Base-by-base conservation (phyloP, 108 stramenopile genomes). In the Conticribra guillardii region DNA sequence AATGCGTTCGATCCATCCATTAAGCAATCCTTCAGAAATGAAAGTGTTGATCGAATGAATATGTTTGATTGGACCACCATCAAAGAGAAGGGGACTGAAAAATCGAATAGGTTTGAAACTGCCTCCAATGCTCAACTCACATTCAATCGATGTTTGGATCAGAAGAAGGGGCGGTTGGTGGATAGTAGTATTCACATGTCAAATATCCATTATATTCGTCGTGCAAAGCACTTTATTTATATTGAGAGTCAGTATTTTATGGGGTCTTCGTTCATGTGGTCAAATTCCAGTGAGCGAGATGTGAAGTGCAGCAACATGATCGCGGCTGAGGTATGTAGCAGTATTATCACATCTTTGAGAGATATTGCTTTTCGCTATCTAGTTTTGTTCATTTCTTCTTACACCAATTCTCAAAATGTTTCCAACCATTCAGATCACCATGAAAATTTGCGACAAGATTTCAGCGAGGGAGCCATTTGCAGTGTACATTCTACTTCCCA, bases 381-480 rank as follows among this genome's bases (percentile, higher is more conserved):
- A 7, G 1, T 29, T 33, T 37, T 0, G 19, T 31, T 18, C 22
- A 1, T 37, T 54, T 41, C 24, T 0, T 33, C 1, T 60, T 44
- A 15, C 44, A 8, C 44, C 44, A 44, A 11, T 44, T 44, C 30
- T 4, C 29, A 54, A n/a, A 41, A 9, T 16, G 37, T 7, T 9
- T 54, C 16, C 4, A 16, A 2, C 27, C 16, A 1, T 47, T 1
- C 27, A 64, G 74, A 30, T 86, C 21, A 61, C 76, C 23, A 44
- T 73, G 37, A 86, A 86, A 78, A 82, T 86, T 17, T 86, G 85
- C 72, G 65, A 84, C 22, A 86, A 86, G 68, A 84, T 86, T 52
- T 77, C 65, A 34, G 75, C 78, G 50, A 56, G 64, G 27, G 83
- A 86, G 45, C 81, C 80, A 28, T 86, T 86, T 73, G 73, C 80